A percentile compares a stretch with the other conserved stretches of the same genome.
Conservation (phyloP, 2,329 filamentous ascomycete genomes). For the Trichoderma breve region DNA sequence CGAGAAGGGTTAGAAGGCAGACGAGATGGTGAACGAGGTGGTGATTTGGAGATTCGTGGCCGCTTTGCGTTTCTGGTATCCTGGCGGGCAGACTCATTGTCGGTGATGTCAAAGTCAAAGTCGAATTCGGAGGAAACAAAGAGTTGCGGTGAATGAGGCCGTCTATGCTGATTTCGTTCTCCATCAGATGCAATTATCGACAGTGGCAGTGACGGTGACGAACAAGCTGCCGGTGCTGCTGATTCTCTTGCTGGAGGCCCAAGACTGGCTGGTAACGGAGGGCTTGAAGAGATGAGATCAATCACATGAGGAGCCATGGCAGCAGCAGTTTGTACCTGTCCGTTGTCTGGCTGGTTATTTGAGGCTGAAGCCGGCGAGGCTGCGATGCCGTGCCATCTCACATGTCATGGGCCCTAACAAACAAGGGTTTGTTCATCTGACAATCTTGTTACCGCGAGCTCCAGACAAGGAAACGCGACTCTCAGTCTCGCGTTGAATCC, state of each 20-base stretch:
- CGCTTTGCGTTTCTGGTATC: background rate
- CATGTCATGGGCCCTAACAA: background rate
- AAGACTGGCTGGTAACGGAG: constrained; percentile 19
- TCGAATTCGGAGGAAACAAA: constrained; percentile 7
- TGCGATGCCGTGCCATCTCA: background rate
- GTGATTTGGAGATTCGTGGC: background rate
- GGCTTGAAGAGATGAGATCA: constrained; percentile 40
- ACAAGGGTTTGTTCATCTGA: background rate
- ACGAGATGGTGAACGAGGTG: background rate
- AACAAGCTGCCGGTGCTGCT: background rate
- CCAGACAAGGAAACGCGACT: background rate
- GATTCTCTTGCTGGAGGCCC: background rate
- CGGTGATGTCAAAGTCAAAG: background rate
- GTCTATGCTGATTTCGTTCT: background rate
- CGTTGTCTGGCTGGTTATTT: background rate
- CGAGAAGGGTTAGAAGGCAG: background rate
- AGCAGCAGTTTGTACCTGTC: too few relatives aligned
- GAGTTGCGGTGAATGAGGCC: background rate
- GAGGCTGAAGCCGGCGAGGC: background rate
- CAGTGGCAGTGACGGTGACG: background rate
- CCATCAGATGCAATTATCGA: background rate
- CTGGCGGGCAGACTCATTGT: background rate
- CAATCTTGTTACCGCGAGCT: background rate
- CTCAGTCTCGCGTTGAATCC: background rate
- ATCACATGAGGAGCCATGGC: constrained; percentile 37